Conservation (phyloP, 1,139 yeast genomes). For the Yamadazyma triangularis region DNA sequence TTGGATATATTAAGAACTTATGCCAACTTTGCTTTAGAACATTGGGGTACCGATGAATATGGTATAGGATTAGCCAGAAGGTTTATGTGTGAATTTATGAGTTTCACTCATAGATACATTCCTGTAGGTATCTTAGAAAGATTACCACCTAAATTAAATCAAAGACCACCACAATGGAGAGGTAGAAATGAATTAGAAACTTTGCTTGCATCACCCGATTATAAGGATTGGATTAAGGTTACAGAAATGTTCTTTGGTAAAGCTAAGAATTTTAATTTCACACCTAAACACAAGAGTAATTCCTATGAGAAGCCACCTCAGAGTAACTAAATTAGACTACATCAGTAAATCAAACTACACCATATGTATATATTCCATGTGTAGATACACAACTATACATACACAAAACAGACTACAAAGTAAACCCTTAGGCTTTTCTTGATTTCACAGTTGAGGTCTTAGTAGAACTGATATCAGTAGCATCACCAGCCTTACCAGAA, state of each 20-base stretch:
- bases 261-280: conserved; percentile 68
- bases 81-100: conserved; percentile 88
- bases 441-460: conserved; percentile 5
- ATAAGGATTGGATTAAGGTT: conserved; percentile 92
- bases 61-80: conserved; percentile 88
- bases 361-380: too few relatives aligned
- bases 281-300: conserved; percentile 93
- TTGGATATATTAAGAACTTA: conserved; percentile 67
- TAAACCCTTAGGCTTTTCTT: conserved; percentile 5
- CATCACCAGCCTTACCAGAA: too few relatives aligned
- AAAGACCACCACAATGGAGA: conserved; percentile 89
- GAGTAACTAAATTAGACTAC: too few relatives aligned
- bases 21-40: conserved; percentile 80
- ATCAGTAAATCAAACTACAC: too few relatives aligned
- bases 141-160: conserved; percentile 84
- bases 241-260: conserved; percentile 96
- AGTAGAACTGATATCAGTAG: too few relatives aligned
- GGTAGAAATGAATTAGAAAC: conserved; percentile 96
- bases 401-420: conserved; percentile 7
- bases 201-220: conserved; percentile 76
- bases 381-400: too few relatives aligned
- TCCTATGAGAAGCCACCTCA: conserved; percentile 47
- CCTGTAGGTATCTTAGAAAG: conserved; percentile 91
- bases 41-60: conserved; percentile 97
- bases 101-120: conserved; percentile 89